A percentile compares a stretch with the other conserved stretches of the same genome.
These are phyloP conservation scores for Aspergillus ochraceus DNA, from an alignment of 2,329 filamentous ascomycete genomes.

Conservation along the genomic window DNA sequence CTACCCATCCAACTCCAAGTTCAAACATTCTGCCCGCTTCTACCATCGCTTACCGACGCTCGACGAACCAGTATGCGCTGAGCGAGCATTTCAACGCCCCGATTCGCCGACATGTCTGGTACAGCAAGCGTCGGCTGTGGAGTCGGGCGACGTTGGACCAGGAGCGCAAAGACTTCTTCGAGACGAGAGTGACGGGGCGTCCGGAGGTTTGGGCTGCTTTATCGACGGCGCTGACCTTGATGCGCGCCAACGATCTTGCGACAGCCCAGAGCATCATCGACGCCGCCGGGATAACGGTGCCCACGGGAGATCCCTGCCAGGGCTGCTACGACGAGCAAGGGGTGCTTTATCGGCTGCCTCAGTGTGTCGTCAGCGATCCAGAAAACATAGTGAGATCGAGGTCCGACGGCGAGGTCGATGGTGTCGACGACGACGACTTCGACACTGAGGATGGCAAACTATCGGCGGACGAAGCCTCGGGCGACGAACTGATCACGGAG, in stretches of 20 bases:
- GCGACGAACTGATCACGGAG: conserved; percentile 37
- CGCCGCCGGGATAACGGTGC: conserved; percentile 73
- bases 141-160: conserved; percentile 66
- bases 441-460: conserved; percentile 35
- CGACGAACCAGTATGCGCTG: conserved; percentile 27
- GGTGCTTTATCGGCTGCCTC: conserved; percentile 67
- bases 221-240: conserved; percentile 63
- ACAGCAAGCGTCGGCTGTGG: conserved; percentile 64
- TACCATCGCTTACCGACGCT: background rate
- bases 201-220: conserved; percentile 80
- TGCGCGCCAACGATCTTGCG: conserved; percentile 63
- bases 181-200: conserved; percentile 78
- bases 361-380: conserved; percentile 69
- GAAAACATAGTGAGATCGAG: conserved; percentile 49
- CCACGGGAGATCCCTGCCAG: conserved; percentile 69
- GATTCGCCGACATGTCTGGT: conserved; percentile 66
- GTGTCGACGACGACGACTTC: conserved; percentile 25
- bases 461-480: conserved; percentile 40
- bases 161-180: conserved; percentile 83
- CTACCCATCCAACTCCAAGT: conserved; percentile 10
- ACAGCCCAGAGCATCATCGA: conserved; percentile 80
- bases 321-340: conserved; percentile 72
- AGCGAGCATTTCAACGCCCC: conserved; percentile 69
- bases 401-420: conserved; percentile 22
- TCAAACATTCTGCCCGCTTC: conserved; percentile 15